phyloP scores from a whole-genome alignment of 208 protist species.

The Leishmania lainsoni region DNA sequence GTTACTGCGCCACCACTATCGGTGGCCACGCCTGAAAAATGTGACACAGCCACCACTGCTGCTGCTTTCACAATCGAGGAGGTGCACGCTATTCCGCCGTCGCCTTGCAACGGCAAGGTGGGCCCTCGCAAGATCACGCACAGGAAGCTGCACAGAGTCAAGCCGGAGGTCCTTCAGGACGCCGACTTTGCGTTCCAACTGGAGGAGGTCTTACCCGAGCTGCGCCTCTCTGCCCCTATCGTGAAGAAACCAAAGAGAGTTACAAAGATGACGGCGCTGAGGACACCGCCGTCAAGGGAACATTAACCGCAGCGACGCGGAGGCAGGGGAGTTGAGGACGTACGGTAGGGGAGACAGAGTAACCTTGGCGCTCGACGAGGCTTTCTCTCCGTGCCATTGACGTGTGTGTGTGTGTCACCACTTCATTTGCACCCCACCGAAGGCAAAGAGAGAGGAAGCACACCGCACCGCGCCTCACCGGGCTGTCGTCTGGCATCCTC shows the following conservation, averaged over 20 bases:
- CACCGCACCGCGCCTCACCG: background rate
- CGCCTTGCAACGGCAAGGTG: background rate
- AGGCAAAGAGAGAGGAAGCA: background rate
- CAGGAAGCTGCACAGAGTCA: background rate
- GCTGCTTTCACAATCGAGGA: background rate
- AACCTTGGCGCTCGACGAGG: background rate
- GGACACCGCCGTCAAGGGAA: background rate
- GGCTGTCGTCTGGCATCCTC: background rate
- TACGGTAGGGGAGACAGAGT: background rate
- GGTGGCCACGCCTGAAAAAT: background rate
- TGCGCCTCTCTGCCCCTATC: slow-evolving; percentile 3
- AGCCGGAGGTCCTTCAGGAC: slow-evolving; percentile 22
- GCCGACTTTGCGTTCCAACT: slow-evolving; percentile 28
- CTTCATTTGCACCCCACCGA: background rate
- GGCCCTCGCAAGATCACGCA: background rate
- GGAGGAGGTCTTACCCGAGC: slow-evolving; percentile 19
- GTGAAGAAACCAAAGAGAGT: slow-evolving; percentile 11
- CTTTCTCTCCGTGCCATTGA: no score
- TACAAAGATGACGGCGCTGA: background rate
- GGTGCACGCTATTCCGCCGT: background rate
- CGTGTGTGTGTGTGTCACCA: background rate
- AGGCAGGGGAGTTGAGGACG: no score
- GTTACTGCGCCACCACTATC: background rate
- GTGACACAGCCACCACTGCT: background rate
- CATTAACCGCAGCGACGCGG: background rate